Evolutionary conservation across 2,329 filamentous ascomycete genomes (phyloP).

Genomic region (Alternaria brassicicola): DNA sequence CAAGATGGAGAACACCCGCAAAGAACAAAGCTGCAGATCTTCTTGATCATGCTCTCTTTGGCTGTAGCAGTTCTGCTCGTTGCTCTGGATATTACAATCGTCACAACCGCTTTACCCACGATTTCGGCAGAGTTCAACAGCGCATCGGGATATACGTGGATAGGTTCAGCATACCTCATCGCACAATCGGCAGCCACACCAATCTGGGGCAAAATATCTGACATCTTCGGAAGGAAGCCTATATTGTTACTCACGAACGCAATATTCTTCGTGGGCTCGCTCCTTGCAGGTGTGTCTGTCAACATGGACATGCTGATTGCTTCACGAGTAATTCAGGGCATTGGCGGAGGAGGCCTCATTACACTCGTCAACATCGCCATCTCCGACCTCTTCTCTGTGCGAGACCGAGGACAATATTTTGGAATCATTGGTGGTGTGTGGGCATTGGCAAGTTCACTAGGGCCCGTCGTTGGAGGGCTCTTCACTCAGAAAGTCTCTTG

Average conservation of each 20-base stretch:
- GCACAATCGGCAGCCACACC: constrained; percentile 59
- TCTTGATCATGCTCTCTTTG: constrained; percentile 58
- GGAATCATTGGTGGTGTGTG: constrained; percentile 70
- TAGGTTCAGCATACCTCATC: constrained; percentile 59
- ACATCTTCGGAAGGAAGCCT: constrained; percentile 71
- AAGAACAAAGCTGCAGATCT: constrained; percentile 52
- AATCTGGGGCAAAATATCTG: constrained; percentile 68
- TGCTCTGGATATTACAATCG: constrained; percentile 67
- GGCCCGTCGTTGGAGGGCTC: constrained; percentile 70
- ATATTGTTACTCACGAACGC: constrained; percentile 65
- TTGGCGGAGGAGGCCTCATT: constrained; percentile 67
- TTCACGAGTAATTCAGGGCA: constrained; percentile 67
- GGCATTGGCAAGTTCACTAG: constrained; percentile 69
- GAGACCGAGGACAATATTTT: constrained; percentile 65
- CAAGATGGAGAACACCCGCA: constrained; percentile 36
- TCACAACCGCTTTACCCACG: constrained; percentile 66
- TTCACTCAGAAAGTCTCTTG: constrained; percentile 68
- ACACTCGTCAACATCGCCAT: constrained; percentile 69
- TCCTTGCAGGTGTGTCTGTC: constrained; percentile 64
- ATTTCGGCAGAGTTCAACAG: constrained; percentile 62
- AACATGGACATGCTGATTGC: constrained; percentile 68
- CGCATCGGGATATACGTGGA: constrained; percentile 59
- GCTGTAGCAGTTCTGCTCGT: constrained; percentile 64
- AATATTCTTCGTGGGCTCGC: constrained; percentile 66
- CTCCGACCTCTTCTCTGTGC: constrained; percentile 66